Evolutionary conservation across 805 yeast genomes (phyloP).

Genomic region (Saccharomycodes ludwigii): DNA sequence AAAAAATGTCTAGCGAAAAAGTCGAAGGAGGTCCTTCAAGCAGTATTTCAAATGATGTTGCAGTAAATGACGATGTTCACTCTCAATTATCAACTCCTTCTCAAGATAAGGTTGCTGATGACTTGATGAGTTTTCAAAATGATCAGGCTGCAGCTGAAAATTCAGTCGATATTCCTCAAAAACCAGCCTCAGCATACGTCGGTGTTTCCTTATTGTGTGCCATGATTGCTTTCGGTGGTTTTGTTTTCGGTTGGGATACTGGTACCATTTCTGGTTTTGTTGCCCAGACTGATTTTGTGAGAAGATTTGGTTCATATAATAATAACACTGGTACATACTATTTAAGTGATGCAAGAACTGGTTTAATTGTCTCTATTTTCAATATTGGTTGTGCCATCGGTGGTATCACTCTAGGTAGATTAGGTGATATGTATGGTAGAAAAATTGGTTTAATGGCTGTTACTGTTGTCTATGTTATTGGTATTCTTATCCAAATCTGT

Average conservation of each 20-base stretch:
- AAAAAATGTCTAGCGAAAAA: too few relatives aligned
- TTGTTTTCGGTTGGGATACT: constrained; percentile 70
- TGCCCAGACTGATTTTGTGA: constrained; percentile 38
- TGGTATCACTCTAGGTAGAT: constrained; percentile 44
- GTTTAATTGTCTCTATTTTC: constrained; percentile 48
- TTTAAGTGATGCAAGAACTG: constrained; percentile 42
- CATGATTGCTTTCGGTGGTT: constrained; percentile 24
- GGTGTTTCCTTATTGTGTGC: constrained; percentile 21
- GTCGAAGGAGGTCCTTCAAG: too few relatives aligned
- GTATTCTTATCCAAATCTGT: constrained; percentile 57
- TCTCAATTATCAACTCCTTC: too few relatives aligned
- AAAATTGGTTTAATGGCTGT: constrained; percentile 48
- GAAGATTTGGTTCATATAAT: constrained; percentile 42
- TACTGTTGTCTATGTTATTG: constrained; percentile 53
- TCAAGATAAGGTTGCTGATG: too few relatives aligned
- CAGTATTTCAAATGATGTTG: too few relatives aligned
- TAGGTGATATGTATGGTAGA: constrained; percentile 57
- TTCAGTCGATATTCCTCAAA: too few relatives aligned
- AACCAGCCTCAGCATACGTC: too few relatives aligned
- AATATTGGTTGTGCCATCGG: constrained; percentile 72
- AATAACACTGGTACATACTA: constrained; percentile 30
- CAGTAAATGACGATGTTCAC: too few relatives aligned
- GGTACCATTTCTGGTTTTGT: constrained; percentile 73
- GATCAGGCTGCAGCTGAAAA: too few relatives aligned
- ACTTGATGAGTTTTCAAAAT: too few relatives aligned